A percentile compares a stretch with the other conserved stretches of the same genome.
phyloP scores from a whole-genome alignment of 805 yeast genomes.

The Saccharomyces kudriavzevii region DNA sequence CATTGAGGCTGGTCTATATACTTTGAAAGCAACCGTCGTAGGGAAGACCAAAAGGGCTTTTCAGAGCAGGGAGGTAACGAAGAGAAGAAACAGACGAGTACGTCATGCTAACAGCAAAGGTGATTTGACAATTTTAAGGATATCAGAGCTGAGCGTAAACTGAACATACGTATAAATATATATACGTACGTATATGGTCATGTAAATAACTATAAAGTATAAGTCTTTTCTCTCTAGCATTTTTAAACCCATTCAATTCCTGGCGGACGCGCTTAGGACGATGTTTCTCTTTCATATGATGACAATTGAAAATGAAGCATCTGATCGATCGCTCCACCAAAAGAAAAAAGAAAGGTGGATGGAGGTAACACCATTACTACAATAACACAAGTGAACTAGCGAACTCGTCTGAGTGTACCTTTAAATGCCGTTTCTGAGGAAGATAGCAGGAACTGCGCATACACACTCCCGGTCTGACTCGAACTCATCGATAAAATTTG shows the following conservation, averaged over 20 bases:
- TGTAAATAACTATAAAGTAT: conserved; percentile 1
- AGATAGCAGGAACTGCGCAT: conserved; percentile 18
- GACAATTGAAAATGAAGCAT: background rate
- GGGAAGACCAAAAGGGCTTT: conserved; percentile 80
- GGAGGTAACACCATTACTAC: background rate
- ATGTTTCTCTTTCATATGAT: too few relatives aligned
- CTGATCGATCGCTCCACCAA: background rate
- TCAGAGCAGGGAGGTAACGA: conserved; percentile 63
- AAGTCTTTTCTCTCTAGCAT: background rate
- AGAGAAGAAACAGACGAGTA: conserved; percentile 71
- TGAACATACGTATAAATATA: conserved; percentile 4
- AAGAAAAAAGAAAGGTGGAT: background rate
- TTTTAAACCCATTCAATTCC: background rate
- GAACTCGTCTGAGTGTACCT: background rate
- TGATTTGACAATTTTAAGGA: conserved; percentile 67
- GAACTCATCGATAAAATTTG: conserved; percentile 13
- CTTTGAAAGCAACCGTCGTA: conserved; percentile 68
- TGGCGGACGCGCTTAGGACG: background rate
- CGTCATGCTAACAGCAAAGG: conserved; percentile 61
- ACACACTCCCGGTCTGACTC: conserved; percentile 24
- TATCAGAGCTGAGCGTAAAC: conserved; percentile 59
- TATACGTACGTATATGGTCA: background rate
- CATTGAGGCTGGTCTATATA: conserved; percentile 45
- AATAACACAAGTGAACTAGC: background rate
- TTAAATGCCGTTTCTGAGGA: conserved; percentile 22